Evolutionary conservation across 805 yeast species (phyloP), one percentile per base, ranked within the genome.

Genomic region (Yarrowia bubula): DNA sequence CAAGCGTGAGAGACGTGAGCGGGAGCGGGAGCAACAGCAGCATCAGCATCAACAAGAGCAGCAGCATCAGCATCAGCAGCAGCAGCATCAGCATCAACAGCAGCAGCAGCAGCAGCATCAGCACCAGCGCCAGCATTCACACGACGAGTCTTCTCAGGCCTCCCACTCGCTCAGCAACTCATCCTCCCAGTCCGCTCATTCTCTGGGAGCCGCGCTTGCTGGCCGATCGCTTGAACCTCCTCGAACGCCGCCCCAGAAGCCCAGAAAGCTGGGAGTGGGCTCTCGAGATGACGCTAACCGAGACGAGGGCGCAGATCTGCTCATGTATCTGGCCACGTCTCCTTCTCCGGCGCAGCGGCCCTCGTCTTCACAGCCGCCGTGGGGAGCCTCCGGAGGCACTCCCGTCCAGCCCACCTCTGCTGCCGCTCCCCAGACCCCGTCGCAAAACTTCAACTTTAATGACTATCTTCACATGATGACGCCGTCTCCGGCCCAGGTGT

Each of bases 381-480:
- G 55, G 64, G 55, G 53, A 35, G 43, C 42, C 11, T 11, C 64
- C 6, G 43, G 55, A 32, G 57, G 55, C 31, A 46, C 57, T 8
- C 57, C 65, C 6, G 47, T 39, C 37, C 65, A 61, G 47, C 32
- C 47, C 15, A 4, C 70, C 13, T 68, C 57, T 10, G 35, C 60
- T 5, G 58, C 17, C 4, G 67, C 78, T 67, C 71, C 77, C 43
- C 71, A 73, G 68, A 69, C 77, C 44, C 74, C 80, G 35, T 73
- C 78, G 28, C 78, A 76, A 28, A 77, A 73, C 55, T 89, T 90
- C 77, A 89, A 90, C 74, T 84, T 90, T 86, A 86, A 85, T 72
- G 96, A 90, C 73, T 90, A 89, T 73, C 88, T 90, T 42, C 88
- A 90, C 72, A 81, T 88, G 68, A 86, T 87, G 72, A 86, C 92